Evolutionary conservation across 2,329 filamentous ascomycete genomes (phyloP), one percentile per base, ranked within the genome.

Genomic region (Fusarium nelsonii): DNA sequence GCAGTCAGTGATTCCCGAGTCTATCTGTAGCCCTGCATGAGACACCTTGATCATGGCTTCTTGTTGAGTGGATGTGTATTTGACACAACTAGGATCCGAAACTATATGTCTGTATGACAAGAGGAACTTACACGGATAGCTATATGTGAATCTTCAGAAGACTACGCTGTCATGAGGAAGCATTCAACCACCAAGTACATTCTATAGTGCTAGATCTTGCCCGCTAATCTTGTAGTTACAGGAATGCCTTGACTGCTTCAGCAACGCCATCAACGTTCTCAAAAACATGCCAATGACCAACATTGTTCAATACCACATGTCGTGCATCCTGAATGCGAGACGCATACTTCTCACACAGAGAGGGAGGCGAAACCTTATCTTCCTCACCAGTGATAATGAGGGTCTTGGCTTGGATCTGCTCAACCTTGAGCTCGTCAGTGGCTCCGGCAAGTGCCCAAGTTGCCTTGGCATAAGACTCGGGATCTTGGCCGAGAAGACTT

Each of bases 401-500:
- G 4, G 53, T 56, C 34, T 40, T 40, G 15, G 43, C 43, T 8
- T 76, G 67, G 6, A 84, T 51, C 8, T 72, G 62, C 20, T 74
- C 65, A 4, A 83, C 67, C 23, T 79, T 72, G 23, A 84, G 49
- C 20, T 66, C 57, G 3, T 73, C 66, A 3, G 72, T 73, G 1
- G 80, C 80, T 6, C 75, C 75, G 5, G 82, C 85, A 32, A 87
- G 76, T 4, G 85, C 85, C 30, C 77, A 76, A 41, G 83, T 85
- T 0, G 80, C 85, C 63, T 88, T 88, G 2, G 85, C 85, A 71
- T 87, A 88, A 2, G 83, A 83, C 64, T 88, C 85, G 0, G 83
- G 78, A 65, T 86, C 82, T 64, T 85, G 84, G 0, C 78, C 73
- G 0, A 86, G 73, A 3, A 88, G 74, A 7, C 80, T 83, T 28